Conservation (phyloP, 176 grass and related monocot genomes). For the Themeda triandra region DNA sequence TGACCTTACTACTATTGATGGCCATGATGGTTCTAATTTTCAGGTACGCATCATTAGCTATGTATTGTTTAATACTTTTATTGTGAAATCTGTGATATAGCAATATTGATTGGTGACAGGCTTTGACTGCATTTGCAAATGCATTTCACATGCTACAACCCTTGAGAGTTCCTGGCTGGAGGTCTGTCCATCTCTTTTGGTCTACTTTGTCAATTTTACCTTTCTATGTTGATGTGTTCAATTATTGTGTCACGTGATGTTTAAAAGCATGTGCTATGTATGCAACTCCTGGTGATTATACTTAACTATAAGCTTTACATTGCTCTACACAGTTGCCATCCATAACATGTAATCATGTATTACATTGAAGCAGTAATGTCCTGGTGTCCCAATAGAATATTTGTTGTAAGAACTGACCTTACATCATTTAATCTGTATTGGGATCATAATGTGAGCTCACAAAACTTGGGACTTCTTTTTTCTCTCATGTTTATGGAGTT, state of each 20-base stretch:
- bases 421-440: not conserved
- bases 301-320: not conserved
- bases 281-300: not conserved
- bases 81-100: not conserved
- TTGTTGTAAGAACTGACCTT: not conserved
- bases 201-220: not conserved
- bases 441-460: not conserved
- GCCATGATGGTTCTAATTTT: slow-evolving; percentile 59
- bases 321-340: not conserved
- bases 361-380: not conserved
- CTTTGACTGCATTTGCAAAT: slow-evolving; percentile 39
- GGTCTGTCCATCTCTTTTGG: slow-evolving; percentile 20
- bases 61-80: slow-evolving; percentile 5
- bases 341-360: not conserved
- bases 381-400: not conserved
- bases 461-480: not conserved
- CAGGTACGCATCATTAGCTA: slow-evolving; percentile 42
- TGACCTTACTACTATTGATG: slow-evolving; percentile 60
- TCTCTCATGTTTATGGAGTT: not conserved
- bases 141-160: slow-evolving; percentile 27
- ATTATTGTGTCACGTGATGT: not conserved
- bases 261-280: not conserved
- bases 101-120: not conserved
- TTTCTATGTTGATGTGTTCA: not conserved
- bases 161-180: slow-evolving; percentile 36